These are phyloP conservation scores for Mycena citricolor DNA, from an alignment of 1,284 basidiomycete species.

Conservation along the genomic window DNA sequence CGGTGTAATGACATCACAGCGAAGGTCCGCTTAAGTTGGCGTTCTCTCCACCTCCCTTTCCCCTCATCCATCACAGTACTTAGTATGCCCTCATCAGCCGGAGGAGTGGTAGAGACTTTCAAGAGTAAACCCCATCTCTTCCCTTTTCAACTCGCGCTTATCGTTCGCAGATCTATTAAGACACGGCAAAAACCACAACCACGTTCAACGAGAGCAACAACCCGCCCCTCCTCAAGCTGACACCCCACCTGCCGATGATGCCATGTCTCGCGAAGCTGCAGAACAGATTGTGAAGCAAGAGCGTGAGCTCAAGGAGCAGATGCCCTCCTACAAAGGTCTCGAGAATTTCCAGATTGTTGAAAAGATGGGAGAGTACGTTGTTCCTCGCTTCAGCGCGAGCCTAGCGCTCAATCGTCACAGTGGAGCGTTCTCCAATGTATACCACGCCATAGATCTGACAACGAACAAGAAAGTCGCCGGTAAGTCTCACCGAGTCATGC, in stretches of 20 bases:
- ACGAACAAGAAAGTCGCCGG: conserved; percentile 87
- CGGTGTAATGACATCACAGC: not conserved
- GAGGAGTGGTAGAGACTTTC: conserved; percentile 66
- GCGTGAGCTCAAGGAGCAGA: conserved; percentile 68
- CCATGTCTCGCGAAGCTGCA: conserved; percentile 53
- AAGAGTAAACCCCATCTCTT: conserved; percentile 50
- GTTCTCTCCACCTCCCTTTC: not conserved
- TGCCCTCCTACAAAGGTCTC: conserved; percentile 84
- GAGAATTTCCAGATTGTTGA: conserved; percentile 81
- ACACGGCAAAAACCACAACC: conserved; percentile 75
- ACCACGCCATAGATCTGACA: conserved; percentile 83
- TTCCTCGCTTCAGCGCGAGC: conserved; percentile 14
- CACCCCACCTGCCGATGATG: conserved; percentile 25
- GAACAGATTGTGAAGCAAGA: conserved; percentile 81
- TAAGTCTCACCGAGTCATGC: conserved; percentile 33
- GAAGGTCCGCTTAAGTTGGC: not conserved
- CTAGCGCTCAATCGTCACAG: conserved; percentile 38
- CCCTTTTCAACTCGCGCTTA: conserved; percentile 21
- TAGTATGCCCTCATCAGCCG: conserved; percentile 39
- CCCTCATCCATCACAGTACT: conserved; percentile 31
- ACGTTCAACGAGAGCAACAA: conserved; percentile 37
- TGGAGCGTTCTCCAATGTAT: conserved; percentile 98
- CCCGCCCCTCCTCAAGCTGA: conserved; percentile 26
- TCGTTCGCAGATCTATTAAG: conserved; percentile 74
- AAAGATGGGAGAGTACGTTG: conserved; percentile 93